Evolutionary conservation across 495 filamentous ascomycete genomes (phyloP).

Genomic region (Podospora pseudoanserina): DNA sequence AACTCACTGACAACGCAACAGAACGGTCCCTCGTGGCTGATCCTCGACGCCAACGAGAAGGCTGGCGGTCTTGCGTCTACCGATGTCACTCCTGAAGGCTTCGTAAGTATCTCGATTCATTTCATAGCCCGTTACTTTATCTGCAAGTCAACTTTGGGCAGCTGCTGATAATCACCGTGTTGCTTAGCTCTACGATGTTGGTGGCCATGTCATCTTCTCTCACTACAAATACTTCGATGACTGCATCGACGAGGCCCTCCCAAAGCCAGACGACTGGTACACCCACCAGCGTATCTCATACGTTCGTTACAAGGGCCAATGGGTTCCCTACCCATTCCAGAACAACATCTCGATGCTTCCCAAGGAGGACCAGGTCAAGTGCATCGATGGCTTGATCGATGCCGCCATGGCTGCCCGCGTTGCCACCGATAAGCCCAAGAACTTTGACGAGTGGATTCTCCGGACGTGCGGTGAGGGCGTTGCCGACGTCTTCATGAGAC

Average conservation of each 20-base stretch:
- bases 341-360: slow-evolving; percentile 99
- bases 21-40: slow-evolving; percentile 92
- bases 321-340: slow-evolving; percentile 99
- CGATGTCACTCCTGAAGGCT: slow-evolving; percentile 92
- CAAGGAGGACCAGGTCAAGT: slow-evolving; percentile 93
- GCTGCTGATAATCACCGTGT: not conserved
- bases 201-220: slow-evolving; percentile 99
- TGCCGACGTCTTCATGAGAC: slow-evolving; percentile 96
- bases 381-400: slow-evolving; percentile 96
- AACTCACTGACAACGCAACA: slow-evolving; percentile 32
- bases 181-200: slow-evolving; percentile 95
- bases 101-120: slow-evolving; percentile 63
- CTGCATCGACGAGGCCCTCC: slow-evolving; percentile 93
- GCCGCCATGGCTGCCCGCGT: slow-evolving; percentile 83
- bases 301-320: slow-evolving; percentile 90
- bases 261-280: slow-evolving; percentile 92
- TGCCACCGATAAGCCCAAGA: slow-evolving; percentile 81
- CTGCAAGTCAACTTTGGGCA: not conserved
- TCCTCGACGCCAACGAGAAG: slow-evolving; percentile 87
- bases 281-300: slow-evolving; percentile 98
- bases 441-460: slow-evolving; percentile 99
- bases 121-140: not conserved
- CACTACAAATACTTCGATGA: slow-evolving; percentile 99
- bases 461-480: slow-evolving; percentile 87
- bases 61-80: slow-evolving; percentile 97